phyloP scores from a whole-genome alignment of 495 filamentous ascomycete species.

The Penicillium roqueforti region DNA sequence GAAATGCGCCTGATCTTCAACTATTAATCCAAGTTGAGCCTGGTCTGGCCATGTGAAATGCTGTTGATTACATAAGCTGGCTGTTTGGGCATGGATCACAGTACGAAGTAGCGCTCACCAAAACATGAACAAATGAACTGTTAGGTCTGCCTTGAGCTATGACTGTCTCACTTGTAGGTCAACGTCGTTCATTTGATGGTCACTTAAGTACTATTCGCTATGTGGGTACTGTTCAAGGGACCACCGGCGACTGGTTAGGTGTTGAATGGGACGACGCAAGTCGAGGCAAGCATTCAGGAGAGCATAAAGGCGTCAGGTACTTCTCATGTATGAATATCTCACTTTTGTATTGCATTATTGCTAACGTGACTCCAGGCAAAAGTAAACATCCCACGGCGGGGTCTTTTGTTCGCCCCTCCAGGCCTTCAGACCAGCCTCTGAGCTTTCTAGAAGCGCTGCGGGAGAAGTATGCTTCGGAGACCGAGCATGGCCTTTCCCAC shows the following conservation, averaged over 20 bases:
- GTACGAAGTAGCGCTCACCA: not conserved
- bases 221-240: conserved; percentile 69
- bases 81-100: not conserved
- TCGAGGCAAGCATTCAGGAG: conserved; percentile 86
- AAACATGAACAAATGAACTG: not conserved
- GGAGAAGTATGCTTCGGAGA: conserved; percentile 73
- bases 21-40: not conserved
- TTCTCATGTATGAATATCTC: conserved; percentile 64
- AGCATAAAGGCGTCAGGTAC: conserved; percentile 72
- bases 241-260: conserved; percentile 80
- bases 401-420: conserved; percentile 80
- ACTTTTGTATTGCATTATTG: not conserved
- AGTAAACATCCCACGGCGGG: conserved; percentile 65
- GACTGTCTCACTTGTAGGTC: conserved; percentile 25
- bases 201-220: conserved; percentile 81
- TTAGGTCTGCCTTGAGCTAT: conserved; percentile 2
- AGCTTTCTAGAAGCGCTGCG: conserved; percentile 76
- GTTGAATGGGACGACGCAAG: conserved; percentile 92
- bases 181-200: conserved; percentile 73
- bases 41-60: not conserved
- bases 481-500: conserved; percentile 21
- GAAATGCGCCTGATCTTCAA: not conserved
- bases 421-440: conserved; percentile 59
- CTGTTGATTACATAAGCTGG: conserved; percentile 27
- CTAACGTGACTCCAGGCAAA: conserved; percentile 47